Evolutionary conservation across 1,284 basidiomycete species (phyloP), one percentile per base, ranked within the genome.

Genomic region (Rhodotorula sp.): DNA sequence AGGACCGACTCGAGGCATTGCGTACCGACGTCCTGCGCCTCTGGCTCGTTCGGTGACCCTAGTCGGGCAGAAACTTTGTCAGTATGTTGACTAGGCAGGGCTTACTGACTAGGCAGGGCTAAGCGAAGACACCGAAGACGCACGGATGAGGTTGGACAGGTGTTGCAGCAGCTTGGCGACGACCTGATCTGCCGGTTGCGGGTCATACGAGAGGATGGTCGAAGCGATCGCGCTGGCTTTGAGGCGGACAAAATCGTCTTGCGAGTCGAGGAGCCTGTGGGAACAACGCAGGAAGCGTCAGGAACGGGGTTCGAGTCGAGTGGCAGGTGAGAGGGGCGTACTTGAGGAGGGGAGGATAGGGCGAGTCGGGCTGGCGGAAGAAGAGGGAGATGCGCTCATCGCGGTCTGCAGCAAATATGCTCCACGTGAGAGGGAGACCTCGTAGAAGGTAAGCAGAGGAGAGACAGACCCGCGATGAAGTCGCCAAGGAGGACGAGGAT

Each of bases 221-320:
- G 93, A 92, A 60, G 97, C 84, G 77, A 98, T 91, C 79, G 96
- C 91, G 0, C 91, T 86, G 41, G 91, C 86, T 80, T 95, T 97
- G 72, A 97, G 85, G 78, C 95, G 92, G 44, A 93, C 89, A 77
- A 97, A 97, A 80, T 97, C 93, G 80, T 99, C 96, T 77, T 90
- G 89, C 50, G 91, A 89, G 53, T 93, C 90, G 60, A 98, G 84
- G 53, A 89, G 86, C 77, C 92, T 93, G 72, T 25, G 23, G 3
- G 61, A 42, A 57, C 19, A 34, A 34, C 34, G 34, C 34, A 34
- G 34, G 52, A 21, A 56, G 45, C 23, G 52, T 23, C 45, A 57
- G 17, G 49, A 50, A 16, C 25, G 19, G 13, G 19, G n/a, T 58
- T 27, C 21, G n/a, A 44, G 45, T 27, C 34, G 34, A 34, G 34